Percentiles rank a stretch among this genome's conserved stretches.
Evolutionary conservation across 805 yeast species (phyloP).

Genomic region (Brettanomyces custersianus): DNA sequence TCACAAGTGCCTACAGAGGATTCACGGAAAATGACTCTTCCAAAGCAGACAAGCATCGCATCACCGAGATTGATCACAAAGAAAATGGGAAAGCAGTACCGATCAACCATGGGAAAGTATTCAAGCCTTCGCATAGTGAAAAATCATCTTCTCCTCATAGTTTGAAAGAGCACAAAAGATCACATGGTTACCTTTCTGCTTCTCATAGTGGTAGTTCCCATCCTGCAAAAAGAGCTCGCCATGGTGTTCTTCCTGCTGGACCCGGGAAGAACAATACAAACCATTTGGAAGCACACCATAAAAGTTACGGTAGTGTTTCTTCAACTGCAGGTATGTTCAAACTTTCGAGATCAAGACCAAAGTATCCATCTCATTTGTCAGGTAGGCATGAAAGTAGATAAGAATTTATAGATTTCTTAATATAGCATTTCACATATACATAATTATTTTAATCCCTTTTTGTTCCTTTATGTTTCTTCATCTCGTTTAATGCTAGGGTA

Average conservation of each 20-base stretch:
- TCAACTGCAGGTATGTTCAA: constrained; percentile 9
- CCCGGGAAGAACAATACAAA: neutral
- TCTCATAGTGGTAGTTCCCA: no score
- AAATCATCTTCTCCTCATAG: neutral
- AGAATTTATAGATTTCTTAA: neutral
- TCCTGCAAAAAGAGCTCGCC: neutral
- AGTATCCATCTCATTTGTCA: constrained; percentile 4
- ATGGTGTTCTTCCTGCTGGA: neutral
- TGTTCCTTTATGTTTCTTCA: constrained; percentile 19
- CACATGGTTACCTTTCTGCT: neutral
- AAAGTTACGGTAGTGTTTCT: neutral
- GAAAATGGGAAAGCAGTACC: neutral
- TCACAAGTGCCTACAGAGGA: constrained; percentile 16
- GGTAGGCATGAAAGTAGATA: neutral
- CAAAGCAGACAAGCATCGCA: neutral
- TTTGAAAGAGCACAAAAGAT: neutral
- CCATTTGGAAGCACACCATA: neutral
- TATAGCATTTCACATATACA: neutral
- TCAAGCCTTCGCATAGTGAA: neutral
- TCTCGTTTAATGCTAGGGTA: constrained; percentile 4
- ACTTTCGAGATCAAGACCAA: constrained; percentile 15
- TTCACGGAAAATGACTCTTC: constrained; percentile 12
- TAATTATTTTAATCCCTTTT: constrained; percentile 17
- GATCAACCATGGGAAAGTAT: neutral
- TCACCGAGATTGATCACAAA: neutral